Percentiles rank a stretch among this genome's conserved stretches.
Evolutionary conservation across 2,329 filamentous ascomycete species (phyloP).

Genomic region (Fusarium robinianum): DNA sequence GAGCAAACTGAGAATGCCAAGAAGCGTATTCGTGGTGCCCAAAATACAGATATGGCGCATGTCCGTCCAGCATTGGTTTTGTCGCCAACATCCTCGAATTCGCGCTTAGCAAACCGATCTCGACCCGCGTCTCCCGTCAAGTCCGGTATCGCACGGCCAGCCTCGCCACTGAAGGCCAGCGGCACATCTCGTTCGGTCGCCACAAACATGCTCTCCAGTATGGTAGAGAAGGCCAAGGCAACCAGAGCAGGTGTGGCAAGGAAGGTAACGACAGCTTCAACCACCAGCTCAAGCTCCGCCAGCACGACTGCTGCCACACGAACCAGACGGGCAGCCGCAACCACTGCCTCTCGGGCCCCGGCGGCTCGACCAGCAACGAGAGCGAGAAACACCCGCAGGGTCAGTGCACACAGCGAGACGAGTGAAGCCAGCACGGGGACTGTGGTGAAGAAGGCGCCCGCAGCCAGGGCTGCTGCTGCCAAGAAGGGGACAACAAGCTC

Average conservation of each 20-base stretch:
- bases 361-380: constrained; percentile 49
- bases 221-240: constrained; percentile 65
- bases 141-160: constrained; percentile 60
- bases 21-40: constrained; percentile 60
- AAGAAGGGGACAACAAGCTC: constrained; percentile 61
- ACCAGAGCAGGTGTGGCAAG: constrained; percentile 54
- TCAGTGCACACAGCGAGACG: constrained; percentile 64
- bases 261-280: constrained; percentile 53
- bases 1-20: constrained; percentile 67
- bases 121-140: constrained; percentile 59
- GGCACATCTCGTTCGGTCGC: constrained; percentile 48
- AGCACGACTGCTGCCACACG: constrained; percentile 41
- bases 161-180: constrained; percentile 64
- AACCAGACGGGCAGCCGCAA: constrained; percentile 43
- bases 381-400: constrained; percentile 56
- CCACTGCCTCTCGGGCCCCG: constrained; percentile 44
- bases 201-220: constrained; percentile 55
- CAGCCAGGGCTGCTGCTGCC: constrained; percentile 43
- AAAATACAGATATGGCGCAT: constrained; percentile 46
- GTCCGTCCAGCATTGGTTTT: constrained; percentile 63
- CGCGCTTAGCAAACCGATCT: constrained; percentile 61
- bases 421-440: constrained; percentile 69
- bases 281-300: constrained; percentile 48
- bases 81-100: constrained; percentile 83
- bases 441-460: constrained; percentile 60